Percentiles rank a stretch among this genome's conserved stretches.
These are phyloP conservation scores for Hypericum perforatum DNA, from an alignment of 345 rosid species.

Conservation along the genomic window DNA sequence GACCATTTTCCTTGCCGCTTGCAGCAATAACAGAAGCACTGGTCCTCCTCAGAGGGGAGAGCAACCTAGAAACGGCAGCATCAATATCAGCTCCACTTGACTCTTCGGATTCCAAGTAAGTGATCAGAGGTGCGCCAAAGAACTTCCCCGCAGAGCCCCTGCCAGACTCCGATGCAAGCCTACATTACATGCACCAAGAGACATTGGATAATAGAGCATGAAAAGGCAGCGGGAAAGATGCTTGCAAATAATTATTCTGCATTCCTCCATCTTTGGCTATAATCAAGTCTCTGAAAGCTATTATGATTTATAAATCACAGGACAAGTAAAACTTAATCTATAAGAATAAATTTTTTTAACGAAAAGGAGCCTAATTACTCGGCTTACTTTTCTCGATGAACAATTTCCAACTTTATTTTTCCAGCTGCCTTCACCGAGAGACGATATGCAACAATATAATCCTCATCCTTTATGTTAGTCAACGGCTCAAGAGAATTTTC, in stretches of 20 bases:
- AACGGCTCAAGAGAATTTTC: slow-evolving; percentile 45
- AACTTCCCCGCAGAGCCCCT: slow-evolving; percentile 35
- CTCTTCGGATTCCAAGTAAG: slow-evolving; percentile 40
- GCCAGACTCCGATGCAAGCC: slow-evolving; percentile 29
- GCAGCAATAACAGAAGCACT: slow-evolving; percentile 28
- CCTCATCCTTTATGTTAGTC: slow-evolving; percentile 57
- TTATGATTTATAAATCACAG: no score
- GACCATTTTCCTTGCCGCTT: slow-evolving; percentile 43
- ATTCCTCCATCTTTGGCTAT: no score
- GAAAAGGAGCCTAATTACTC: no score
- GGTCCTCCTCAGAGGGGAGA: slow-evolving; percentile 56
- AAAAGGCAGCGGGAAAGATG: no score
- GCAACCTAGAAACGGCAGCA: slow-evolving; percentile 32
- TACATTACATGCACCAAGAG: slow-evolving; percentile 18
- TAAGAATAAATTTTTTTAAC: no score
- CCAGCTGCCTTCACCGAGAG: slow-evolving; percentile 46
- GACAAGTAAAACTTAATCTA: no score
- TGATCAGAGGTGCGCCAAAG: slow-evolving; percentile 69
- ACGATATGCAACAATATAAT: slow-evolving; percentile 73
- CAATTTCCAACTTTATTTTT: slow-evolving; percentile 54
- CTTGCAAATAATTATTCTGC: no score
- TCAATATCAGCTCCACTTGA: slow-evolving; percentile 57
- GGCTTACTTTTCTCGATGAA: slow-evolving; percentile 52
- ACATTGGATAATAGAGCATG: no score
- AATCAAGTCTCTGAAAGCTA: no score